Evolutionary conservation across 2,329 filamentous ascomycete genomes (phyloP).

Genomic region (Pseudogymnoascus sp.): DNA sequence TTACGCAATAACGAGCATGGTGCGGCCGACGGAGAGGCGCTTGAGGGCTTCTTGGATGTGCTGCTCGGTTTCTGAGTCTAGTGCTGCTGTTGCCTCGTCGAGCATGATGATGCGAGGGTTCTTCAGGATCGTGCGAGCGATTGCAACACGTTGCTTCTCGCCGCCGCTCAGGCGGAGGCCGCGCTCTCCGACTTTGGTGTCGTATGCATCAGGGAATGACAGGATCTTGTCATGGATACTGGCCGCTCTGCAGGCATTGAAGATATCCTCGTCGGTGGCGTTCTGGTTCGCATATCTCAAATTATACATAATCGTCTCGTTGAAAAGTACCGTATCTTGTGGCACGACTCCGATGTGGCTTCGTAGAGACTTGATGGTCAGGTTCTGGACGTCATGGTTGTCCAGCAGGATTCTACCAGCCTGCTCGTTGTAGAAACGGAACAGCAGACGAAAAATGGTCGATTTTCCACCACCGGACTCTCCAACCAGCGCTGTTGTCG

Average conservation of each 20-base stretch:
- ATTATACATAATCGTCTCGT: conserved; percentile 92
- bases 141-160: conserved; percentile 89
- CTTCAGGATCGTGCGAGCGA: conserved; percentile 87
- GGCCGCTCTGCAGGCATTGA: conserved; percentile 72
- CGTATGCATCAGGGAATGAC: conserved; percentile 77
- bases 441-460: conserved; percentile 89
- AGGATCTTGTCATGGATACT: conserved; percentile 91
- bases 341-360: conserved; percentile 91
- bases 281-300: conserved; percentile 77
- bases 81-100: conserved; percentile 84
- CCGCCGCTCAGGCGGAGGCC: conserved; percentile 81
- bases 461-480: conserved; percentile 97
- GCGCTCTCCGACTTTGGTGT: conserved; percentile 85
- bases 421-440: conserved; percentile 87
- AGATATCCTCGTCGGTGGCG: conserved; percentile 74
- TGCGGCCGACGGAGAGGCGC: conserved; percentile 74
- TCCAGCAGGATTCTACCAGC: conserved; percentile 78
- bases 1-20: conserved; percentile 89
- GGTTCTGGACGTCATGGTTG: conserved; percentile 70
- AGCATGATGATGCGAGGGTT: conserved; percentile 86
- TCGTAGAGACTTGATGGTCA: conserved; percentile 90
- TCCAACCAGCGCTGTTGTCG: conserved; percentile 90
- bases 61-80: conserved; percentile 88
- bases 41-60: conserved; percentile 83
- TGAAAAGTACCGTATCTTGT: conserved; percentile 92